Evolutionary conservation across 768 basidiomycete species (phyloP), one percentile per base, ranked within the genome.

Genomic region (Leucogyrophana mollusca): DNA sequence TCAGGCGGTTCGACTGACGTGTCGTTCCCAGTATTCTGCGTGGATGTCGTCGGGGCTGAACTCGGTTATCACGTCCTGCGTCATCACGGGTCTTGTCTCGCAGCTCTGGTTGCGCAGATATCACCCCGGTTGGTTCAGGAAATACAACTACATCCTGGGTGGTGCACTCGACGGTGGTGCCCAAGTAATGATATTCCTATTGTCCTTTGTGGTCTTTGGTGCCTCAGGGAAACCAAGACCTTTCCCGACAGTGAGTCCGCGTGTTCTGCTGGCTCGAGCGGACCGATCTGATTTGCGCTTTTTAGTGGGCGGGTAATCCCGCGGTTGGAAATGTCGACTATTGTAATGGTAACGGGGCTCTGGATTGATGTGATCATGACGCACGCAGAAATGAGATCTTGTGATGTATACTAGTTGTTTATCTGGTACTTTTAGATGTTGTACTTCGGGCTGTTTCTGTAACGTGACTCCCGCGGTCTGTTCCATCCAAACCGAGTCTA

Each of bases 191-290:
- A 72, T 80, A 23, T 81, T 83, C 56, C 68, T 85, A 32, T 66
- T 82, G 4, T 80, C 81, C 0, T 85, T 84, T 58, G 80, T 81
- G 2, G 80, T 83, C 18, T 82, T 79, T 53, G 83, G 83, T 14
- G n/a, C n/a, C n/a, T n/a, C n/a, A 81, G 79, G 11, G 74, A 76
- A 0, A 21, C 5, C 4, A 37, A 18, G 3, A 37, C 27, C 27
- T 23, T n/a, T n/a, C n/a, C n/a, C n/a, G n/a, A n/a, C n/a, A n/a
- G n/a, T n/a, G n/a, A n/a, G n/a, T n/a, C n/a, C n/a, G n/a, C 8
- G 23, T 33, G 33, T 41, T 49, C 33, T 42, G 46, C 14, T 17
- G 55, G 34, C 11, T 13, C 38, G 9, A 8, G n/a, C n/a, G n/a
- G n/a, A n/a, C n/a, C n/a, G n/a, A n/a, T n/a, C n/a, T n/a, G n/a